Evolutionary conservation across 345 rosid species (phyloP), one percentile per base, ranked within the genome.

Genomic region (Kandelia obovata): DNA sequence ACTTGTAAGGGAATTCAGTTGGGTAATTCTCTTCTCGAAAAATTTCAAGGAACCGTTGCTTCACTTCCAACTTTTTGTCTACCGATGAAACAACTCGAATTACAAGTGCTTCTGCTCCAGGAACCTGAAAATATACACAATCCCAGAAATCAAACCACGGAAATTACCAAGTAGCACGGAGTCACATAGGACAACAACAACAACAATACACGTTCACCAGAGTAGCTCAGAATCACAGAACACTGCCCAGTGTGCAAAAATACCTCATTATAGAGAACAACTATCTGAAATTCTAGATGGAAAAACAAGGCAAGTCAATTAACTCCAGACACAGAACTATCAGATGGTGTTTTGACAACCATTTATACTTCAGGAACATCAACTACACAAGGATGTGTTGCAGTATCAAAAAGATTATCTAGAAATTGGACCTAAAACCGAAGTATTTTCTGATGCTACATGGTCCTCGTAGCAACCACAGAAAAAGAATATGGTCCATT

Each of bases 31-130:
- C 94, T 64, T 90, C 97, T 57, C 76, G 88, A 76, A 89, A 96
- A 60, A 92, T 92, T 77, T 96, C 99, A 82, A 92, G 93, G 80
- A 92, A 92, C 61, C 97, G 88, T 60, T 83, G 92, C 82, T 96
- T 96, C 77, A 96, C 99, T 79, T 95, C 99, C 81, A 95, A 74
- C 83, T 92, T 95, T 78, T 95, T 95, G 85, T 95, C 98, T 75
- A 92, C 99, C 6, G 99, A 95, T 69, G 96, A 92, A 86, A 95
- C 99, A 77, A 95, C 99, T 79, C 99, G 85, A 64, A 95, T 65
- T 58, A 90, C 99, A 76, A 95, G 97, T 62, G 98, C 75, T 80
- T 95, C 99, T 60, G 96, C 99, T 68, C 92, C 94, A 75, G 87
- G 94, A 79, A 96, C 81, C 99, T 95, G 81, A 72, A 73, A 69